phyloP scores from a whole-genome alignment of 495 filamentous ascomycete species.

The Tetracladium setigerum region DNA sequence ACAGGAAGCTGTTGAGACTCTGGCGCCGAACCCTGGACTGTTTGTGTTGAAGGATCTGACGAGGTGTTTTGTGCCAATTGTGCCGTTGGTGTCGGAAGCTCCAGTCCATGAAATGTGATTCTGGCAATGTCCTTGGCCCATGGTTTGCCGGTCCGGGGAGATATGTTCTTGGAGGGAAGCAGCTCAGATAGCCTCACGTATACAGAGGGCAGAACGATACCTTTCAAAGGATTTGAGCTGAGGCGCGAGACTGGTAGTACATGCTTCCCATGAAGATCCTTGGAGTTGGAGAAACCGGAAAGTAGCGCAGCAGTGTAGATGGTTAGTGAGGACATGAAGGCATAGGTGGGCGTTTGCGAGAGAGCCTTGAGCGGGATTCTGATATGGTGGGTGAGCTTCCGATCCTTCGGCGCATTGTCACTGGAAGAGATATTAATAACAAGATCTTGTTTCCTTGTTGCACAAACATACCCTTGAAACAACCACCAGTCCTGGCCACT shows the following conservation, averaged over 20 bases:
- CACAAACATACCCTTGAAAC: constrained; percentile 30
- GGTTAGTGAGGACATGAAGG: constrained; percentile 16
- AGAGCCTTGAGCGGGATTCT: constrained; percentile 11
- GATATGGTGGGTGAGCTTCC: constrained; percentile 8
- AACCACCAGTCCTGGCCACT: constrained; percentile 74
- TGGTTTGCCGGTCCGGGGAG: constrained; percentile 14
- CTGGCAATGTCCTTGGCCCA: constrained; percentile 50
- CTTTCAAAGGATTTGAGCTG: constrained; percentile 11
- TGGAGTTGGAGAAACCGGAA: constrained; percentile 35
- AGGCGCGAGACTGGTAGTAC: constrained; percentile 19
- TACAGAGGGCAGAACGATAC: constrained; percentile 36
- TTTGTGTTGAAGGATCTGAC: constrained; percentile 4
- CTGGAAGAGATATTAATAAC: constrained; percentile 4
- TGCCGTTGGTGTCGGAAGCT: constrained; percentile 20
- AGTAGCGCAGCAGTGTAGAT: constrained; percentile 25
- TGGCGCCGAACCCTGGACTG: background rate
- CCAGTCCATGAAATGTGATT: constrained; percentile 42
- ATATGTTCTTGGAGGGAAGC: constrained; percentile 16
- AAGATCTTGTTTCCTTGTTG: background rate
- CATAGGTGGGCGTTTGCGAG: constrained; percentile 15
- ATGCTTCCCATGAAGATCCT: constrained; percentile 31
- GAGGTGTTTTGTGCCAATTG: constrained; percentile 18
- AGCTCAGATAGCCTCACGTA: constrained; percentile 36
- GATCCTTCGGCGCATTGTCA: constrained; percentile 1
- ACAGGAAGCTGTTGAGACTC: background rate